Percentiles rank a stretch among this genome's conserved stretches.
These are phyloP conservation scores for Suhomyces bribrorum DNA, from an alignment of 1,139 yeast genomes.

Conservation along the genomic window DNA sequence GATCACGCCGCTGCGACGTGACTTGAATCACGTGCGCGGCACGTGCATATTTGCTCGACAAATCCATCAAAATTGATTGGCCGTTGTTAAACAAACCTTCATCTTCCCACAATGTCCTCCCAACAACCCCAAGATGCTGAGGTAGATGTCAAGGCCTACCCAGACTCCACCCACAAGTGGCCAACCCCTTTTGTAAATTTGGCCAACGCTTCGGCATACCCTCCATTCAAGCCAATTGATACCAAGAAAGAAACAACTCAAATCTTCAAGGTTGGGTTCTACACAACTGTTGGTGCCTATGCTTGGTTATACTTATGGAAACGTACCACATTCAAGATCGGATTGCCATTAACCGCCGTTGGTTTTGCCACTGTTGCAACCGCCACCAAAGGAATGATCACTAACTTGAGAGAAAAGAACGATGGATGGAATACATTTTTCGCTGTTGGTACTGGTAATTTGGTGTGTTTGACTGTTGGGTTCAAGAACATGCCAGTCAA, in stretches of 20 bases:
- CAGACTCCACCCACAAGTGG: conserved; percentile 44
- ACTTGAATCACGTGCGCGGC: conserved; percentile 1
- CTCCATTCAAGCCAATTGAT: conserved; percentile 48
- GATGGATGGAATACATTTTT: conserved; percentile 53
- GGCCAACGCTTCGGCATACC: conserved; percentile 43
- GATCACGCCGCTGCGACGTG: background rate
- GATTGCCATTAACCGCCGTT: conserved; percentile 41
- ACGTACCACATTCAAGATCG: conserved; percentile 47
- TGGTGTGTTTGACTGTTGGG: conserved; percentile 43
- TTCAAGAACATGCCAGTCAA: conserved; percentile 45
- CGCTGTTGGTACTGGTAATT: conserved; percentile 48
- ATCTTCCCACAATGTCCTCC: conserved; percentile 18
- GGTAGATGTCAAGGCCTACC: conserved; percentile 20
- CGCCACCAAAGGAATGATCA: conserved; percentile 40
- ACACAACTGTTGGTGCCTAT: conserved; percentile 50
- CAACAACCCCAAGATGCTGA: conserved; percentile 15
- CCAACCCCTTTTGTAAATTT: conserved; percentile 48
- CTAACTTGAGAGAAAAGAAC: conserved; percentile 50
- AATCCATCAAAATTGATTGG: conserved; percentile 24
- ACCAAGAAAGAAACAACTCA: conserved; percentile 44
- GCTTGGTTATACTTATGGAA: conserved; percentile 52
- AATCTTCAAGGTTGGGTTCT: conserved; percentile 44
- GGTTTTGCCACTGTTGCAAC: conserved; percentile 48
- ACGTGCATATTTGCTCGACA: conserved; percentile 10
- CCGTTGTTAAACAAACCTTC: conserved; percentile 9